A percentile compares a stretch with the other conserved stretches of the same genome.
Conservation (phyloP, 768 basidiomycete species). For the Lentinula raphanica region DNA sequence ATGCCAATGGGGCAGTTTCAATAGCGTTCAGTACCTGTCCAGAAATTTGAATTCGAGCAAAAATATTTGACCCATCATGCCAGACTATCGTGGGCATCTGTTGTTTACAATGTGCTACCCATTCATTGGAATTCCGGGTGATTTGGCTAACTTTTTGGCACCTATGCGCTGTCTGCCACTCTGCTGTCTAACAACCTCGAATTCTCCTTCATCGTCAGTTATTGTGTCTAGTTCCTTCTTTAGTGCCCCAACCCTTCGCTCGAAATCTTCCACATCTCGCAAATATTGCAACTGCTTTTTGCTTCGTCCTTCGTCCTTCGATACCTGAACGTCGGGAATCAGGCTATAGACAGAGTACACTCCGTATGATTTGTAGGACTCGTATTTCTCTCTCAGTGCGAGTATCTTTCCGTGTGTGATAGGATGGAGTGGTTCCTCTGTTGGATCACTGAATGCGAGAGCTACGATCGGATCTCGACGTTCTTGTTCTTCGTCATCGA, state of each 20-base stretch:
- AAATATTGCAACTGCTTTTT: not conserved
- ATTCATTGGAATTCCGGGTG: too few relatives aligned
- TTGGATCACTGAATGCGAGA: not conserved
- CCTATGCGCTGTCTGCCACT: not conserved
- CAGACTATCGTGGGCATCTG: too few relatives aligned
- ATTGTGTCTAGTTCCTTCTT: not conserved
- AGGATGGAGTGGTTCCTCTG: not conserved
- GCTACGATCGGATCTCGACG: not conserved
- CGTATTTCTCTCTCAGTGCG: not conserved
- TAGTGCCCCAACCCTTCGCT: not conserved
- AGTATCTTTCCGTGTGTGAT: not conserved
- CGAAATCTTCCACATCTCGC: not conserved
- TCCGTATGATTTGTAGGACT: conserved; percentile 2
- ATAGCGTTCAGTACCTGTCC: too few relatives aligned
- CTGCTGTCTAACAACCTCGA: conserved; percentile 31
- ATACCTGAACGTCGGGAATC: not conserved
- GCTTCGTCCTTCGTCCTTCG: not conserved
- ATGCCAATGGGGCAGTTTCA: too few relatives aligned
- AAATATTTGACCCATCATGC: too few relatives aligned
- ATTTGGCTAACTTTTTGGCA: not conserved
- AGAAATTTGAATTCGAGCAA: too few relatives aligned
- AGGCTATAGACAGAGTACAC: conserved; percentile 2
- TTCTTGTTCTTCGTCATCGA: not conserved
- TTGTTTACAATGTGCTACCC: too few relatives aligned
- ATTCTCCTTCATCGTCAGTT: conserved; percentile 23